Base-by-base conservation (phyloP, 768 basidiomycete species). In the Psilocybe sp. region DNA sequence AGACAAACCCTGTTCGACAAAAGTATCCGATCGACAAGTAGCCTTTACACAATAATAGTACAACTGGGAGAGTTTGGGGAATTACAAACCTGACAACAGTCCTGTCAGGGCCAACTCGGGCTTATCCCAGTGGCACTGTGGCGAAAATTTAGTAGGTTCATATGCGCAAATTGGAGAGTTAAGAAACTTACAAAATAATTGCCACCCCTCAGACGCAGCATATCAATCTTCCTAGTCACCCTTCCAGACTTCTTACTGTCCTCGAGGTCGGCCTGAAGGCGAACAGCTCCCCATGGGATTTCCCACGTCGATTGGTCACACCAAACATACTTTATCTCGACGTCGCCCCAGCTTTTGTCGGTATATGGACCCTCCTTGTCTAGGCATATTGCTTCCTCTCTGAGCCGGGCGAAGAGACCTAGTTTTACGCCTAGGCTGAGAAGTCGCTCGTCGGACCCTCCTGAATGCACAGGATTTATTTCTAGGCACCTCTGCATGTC, bases 81-180 rank as follows among this genome's bases (percentile, higher is more conserved):
- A 28, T 28, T 28, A 28, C 23, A 28, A 7, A 28, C 23, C 23
- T 28, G 23, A 28, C 23, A 28, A 28, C 23, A 28, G 23, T 28
- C 23, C 23, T 28, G 23, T 28, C 4, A 28, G 23, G 23, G 23
- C 23, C 23, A 28, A 28, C 7, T 31, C 41, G 12, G 49, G 49
- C 31, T 50, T 40, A 50, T 50, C 49, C 49, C 49, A 50, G 19
- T 50, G 49, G 34, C 36, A 50, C 49, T 50, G 33, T 11, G 6
- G 16, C n/a, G 15, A 31, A 9, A n/a, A 36, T 31, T 28, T 7
- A 33, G 32, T 18, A n/a, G n/a, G n/a, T n/a, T n/a, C n/a, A n/a
- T n/a, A 15, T 15, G 28, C 1, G 16, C 7, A 28, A n/a, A 36
- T 38, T 16, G 37, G 6, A 44, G 42, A 31, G 15, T 16, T 7